A percentile compares a stretch with the other conserved stretches of the same genome.
Conservation (phyloP, 192 early-diverging fungal genomes). For the Entophlyctis helioformis region DNA sequence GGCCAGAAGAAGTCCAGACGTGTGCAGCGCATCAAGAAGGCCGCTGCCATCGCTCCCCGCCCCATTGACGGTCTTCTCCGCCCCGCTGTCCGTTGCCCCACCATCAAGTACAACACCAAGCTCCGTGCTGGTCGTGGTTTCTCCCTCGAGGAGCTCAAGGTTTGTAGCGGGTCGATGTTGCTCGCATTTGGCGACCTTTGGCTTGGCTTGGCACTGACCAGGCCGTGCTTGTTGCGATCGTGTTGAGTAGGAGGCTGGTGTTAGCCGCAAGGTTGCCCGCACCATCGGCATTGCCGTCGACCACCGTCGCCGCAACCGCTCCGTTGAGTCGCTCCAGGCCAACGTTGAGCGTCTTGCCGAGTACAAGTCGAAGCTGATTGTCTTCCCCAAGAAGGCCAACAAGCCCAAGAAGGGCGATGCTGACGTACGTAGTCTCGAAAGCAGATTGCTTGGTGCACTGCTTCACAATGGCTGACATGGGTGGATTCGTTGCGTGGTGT, state of each 20-base stretch:
- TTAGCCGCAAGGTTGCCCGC: constrained; percentile 84
- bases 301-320: constrained; percentile 92
- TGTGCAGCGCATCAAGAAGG: constrained; percentile 82
- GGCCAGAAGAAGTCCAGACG: constrained; percentile 88
- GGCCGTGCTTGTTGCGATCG: constrained; percentile 2
- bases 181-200: constrained; percentile 3
- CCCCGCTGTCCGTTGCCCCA: constrained; percentile 92
- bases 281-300: constrained; percentile 94
- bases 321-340: constrained; percentile 80
- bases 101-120: constrained; percentile 97
- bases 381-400: constrained; percentile 89
- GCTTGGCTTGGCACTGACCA: too few relatives aligned
- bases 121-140: constrained; percentile 93
- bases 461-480: constrained; percentile 3
- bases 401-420: constrained; percentile 75
- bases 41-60: constrained; percentile 88
- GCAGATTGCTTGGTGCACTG: not conserved
- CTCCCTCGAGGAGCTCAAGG: constrained; percentile 97
- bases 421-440: constrained; percentile 20
- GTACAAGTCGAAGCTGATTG: constrained; percentile 89
- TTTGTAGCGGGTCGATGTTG: constrained; percentile 26
- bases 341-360: constrained; percentile 91
- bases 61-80: constrained; percentile 92
- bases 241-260: constrained; percentile 64
- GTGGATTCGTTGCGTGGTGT: not conserved